Conservation (phyloP, 352 stramenopile species). For the Lagenidium giganteum region DNA sequence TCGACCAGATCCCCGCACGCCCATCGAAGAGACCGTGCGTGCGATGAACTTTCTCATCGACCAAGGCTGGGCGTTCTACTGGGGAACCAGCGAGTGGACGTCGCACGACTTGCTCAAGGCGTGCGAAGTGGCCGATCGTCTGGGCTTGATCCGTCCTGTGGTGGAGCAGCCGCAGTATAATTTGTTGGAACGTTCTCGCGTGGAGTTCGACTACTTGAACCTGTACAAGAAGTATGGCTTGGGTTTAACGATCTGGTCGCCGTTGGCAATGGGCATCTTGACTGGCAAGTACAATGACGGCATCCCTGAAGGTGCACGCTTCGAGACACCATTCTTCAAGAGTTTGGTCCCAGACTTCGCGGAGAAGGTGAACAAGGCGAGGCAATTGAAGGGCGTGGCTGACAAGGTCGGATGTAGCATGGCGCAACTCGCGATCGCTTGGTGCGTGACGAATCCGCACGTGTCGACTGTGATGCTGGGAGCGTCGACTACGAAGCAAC, state of each 20-base stretch:
- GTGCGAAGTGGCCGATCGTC: slow-evolving; percentile 14
- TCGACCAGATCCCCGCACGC: slow-evolving; percentile 11
- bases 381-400: slow-evolving; percentile 23
- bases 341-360: slow-evolving; percentile 10
- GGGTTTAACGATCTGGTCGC: slow-evolving; percentile 33
- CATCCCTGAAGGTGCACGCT: slow-evolving; percentile 17
- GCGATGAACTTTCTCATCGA: slow-evolving; percentile 35
- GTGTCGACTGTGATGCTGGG: slow-evolving; percentile 44
- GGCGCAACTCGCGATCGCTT: slow-evolving; percentile 38
- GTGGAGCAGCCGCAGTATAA: slow-evolving; percentile 60
- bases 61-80: slow-evolving; percentile 29
- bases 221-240: slow-evolving; percentile 57
- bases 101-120: slow-evolving; percentile 36
- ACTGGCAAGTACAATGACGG: slow-evolving; percentile 61
- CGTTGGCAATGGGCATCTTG: slow-evolving; percentile 37
- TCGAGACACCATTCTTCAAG: slow-evolving; percentile 11
- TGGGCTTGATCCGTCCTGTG: slow-evolving; percentile 20
- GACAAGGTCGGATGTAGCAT: slow-evolving; percentile 26
- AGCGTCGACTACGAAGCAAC: slow-evolving; percentile 28
- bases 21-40: slow-evolving; percentile 31
- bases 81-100: slow-evolving; percentile 38
- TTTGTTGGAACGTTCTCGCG: slow-evolving; percentile 34
- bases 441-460: slow-evolving; percentile 44
- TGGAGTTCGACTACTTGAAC: slow-evolving; percentile 44
- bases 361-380: slow-evolving; percentile 13